Base-by-base conservation (phyloP, 208 protist species). In the Trypanosomatidae sp. region DNA sequence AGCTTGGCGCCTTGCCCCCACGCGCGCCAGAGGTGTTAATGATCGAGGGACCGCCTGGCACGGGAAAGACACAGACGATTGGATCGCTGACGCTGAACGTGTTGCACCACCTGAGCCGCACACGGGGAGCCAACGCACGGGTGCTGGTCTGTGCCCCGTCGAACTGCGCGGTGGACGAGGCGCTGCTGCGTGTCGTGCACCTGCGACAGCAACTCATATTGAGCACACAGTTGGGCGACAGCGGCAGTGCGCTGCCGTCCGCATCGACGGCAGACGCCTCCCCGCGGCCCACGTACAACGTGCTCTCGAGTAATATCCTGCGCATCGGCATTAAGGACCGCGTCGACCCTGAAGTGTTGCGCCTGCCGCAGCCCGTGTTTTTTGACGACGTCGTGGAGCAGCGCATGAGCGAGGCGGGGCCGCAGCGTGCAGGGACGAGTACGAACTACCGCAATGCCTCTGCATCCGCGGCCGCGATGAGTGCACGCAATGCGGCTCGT, bases 61-160 rank as follows among this genome's bases (percentile, higher is more conserved):
- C 94, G 7, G 94, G 94, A 30, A 97, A 97, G 82, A 97, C 94
- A 22, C 94, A 97, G 76, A 97, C 91, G 13, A 91, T 95, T 70
- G 89, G 79, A 19, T 70, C 64, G n/a, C 74, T 96, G 46, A 76
- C 82, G 43, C 70, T 93, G 30, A 95, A 91, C 76, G 53, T 95
- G 66, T 75, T 96, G 69, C 80, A 85, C 36, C 78, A 88, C 66
- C 74, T 93, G 2, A 68, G 70, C n/a, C 62, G 59, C 46, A 49
- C 17, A 4, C 22, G 41, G 15, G 76, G 73, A 36, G 44, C 47
- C 15, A 49, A 25, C 30, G 62, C 47, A 4, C 80, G 88, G n/a
- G 67, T 97, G 49, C 81, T 97, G 33, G 70, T 97, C 30, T 97
- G 92, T 49, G 92, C 90, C 0, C 87, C 90, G n/a, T 95, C 90